These are phyloP conservation scores for Gossypium schwendimanii DNA, from an alignment of 441 rosid genomes.

Conservation along the genomic window DNA sequence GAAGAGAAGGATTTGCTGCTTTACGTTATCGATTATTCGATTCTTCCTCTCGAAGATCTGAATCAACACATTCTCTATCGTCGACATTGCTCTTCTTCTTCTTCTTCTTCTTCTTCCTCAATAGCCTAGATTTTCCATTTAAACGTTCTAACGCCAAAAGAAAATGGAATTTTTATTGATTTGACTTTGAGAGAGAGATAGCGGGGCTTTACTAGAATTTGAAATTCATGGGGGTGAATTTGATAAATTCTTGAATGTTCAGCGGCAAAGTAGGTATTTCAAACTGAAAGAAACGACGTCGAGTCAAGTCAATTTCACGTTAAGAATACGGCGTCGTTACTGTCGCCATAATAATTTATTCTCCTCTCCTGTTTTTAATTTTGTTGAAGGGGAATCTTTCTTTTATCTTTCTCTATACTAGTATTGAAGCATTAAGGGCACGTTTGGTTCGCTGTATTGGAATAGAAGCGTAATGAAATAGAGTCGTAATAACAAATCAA, in stretches of 20 bases:
- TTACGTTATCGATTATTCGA: constrained; percentile 52
- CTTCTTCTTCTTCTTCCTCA: neutral
- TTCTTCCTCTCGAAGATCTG: constrained; percentile 74
- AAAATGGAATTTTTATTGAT: neutral
- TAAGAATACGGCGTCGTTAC: neutral
- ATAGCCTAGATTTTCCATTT: constrained; percentile 17
- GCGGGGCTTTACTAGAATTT: constrained; percentile 24
- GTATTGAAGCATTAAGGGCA: too few relatives aligned
- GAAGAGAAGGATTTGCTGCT: constrained; percentile 49
- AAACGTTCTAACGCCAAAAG: neutral
- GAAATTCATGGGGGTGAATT: constrained; percentile 24
- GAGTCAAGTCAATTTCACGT: neutral
- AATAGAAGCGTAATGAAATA: too few relatives aligned
- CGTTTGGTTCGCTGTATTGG: too few relatives aligned
- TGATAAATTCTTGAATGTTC: neutral
- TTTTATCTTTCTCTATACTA: too few relatives aligned
- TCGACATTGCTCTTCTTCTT: constrained; percentile 20
- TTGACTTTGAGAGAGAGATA: constrained; percentile 1
- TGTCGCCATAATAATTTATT: neutral
- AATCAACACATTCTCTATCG: constrained; percentile 53
- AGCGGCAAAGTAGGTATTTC: constrained; percentile 2
- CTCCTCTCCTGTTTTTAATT: neutral
- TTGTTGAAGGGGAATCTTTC: too few relatives aligned
- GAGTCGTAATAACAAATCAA: too few relatives aligned
- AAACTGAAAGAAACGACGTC: neutral